Percentiles rank a stretch among this genome's conserved stretches.
These are phyloP conservation scores for Alternaria triticina DNA, from an alignment of 2,329 filamentous ascomycete species.

Conservation along the genomic window DNA sequence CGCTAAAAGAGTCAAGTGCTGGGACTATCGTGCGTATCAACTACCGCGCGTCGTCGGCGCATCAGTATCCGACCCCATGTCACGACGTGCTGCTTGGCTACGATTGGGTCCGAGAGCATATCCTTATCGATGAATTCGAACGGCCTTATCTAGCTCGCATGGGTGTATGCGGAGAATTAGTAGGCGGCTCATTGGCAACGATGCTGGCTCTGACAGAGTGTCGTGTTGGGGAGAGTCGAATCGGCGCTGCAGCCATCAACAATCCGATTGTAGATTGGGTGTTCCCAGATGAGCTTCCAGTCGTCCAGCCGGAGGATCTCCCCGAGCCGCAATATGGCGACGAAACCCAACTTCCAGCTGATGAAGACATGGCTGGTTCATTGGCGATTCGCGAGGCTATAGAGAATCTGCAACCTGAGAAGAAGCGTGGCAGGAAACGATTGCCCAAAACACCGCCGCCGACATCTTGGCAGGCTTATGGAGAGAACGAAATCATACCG, in stretches of 20 bases:
- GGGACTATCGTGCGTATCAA: constrained; percentile 54
- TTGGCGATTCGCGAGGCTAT: constrained; percentile 9
- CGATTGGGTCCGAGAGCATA: constrained; percentile 55
- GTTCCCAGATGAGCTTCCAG: constrained; percentile 45
- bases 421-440: constrained; percentile 21
- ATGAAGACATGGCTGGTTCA: constrained; percentile 33
- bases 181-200: constrained; percentile 56
- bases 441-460: constrained; percentile 22
- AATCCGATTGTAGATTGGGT: constrained; percentile 59
- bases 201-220: constrained; percentile 60
- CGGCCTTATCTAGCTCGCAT: constrained; percentile 41
- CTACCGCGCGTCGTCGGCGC: constrained; percentile 49
- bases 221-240: constrained; percentile 46
- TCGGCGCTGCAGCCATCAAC: constrained; percentile 55
- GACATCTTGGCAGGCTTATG: constrained; percentile 37
- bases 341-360: constrained; percentile 40
- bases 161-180: constrained; percentile 56
- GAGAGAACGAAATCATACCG: constrained; percentile 36
- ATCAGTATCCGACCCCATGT: constrained; percentile 54
- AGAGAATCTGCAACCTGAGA: constrained; percentile 9
- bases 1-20: constrained; percentile 45
- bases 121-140: constrained; percentile 31
- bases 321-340: constrained; percentile 39
- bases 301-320: constrained; percentile 25
- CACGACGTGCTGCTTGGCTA: constrained; percentile 57